Evolutionary conservation across 352 stramenopile species (phyloP).

Genomic region (Phytophthora colocasiae): DNA sequence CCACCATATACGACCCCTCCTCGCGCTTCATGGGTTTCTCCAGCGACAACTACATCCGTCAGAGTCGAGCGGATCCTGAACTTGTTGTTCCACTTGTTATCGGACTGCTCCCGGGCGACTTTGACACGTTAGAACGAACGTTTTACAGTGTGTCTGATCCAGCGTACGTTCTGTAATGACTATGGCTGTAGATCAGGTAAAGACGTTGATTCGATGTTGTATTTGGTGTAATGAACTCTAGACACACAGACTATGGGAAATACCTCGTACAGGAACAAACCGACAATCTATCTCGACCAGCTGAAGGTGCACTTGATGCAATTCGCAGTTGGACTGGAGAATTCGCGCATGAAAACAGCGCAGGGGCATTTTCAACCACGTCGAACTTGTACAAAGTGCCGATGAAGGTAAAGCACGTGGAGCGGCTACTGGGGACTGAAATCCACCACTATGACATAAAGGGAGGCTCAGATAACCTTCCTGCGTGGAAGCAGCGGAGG

Average conservation of each 20-base stretch:
- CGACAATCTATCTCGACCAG: slow-evolving; percentile 51
- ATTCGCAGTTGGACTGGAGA: slow-evolving; percentile 56
- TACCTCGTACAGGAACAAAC: slow-evolving; percentile 54
- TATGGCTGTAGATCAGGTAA: not conserved
- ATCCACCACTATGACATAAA: slow-evolving; percentile 54
- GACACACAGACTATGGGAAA: slow-evolving; percentile 56
- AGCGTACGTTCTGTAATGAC: slow-evolving; percentile 43
- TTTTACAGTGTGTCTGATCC: slow-evolving; percentile 69
- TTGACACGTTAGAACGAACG: slow-evolving; percentile 51
- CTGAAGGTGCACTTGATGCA: slow-evolving; percentile 50
- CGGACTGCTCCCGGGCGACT: slow-evolving; percentile 58
- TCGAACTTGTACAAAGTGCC: slow-evolving; percentile 55
- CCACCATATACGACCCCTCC: slow-evolving; percentile 1
- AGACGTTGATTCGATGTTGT: slow-evolving; percentile 2
- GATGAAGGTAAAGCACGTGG: slow-evolving; percentile 54
- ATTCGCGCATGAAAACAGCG: slow-evolving; percentile 21
- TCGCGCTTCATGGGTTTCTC: slow-evolving; percentile 37
- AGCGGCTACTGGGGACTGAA: slow-evolving; percentile 57
- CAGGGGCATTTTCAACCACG: slow-evolving; percentile 45
- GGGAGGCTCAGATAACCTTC: not conserved
- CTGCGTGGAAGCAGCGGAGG: slow-evolving; percentile 24
- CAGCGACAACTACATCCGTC: slow-evolving; percentile 43
- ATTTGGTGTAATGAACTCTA: slow-evolving; percentile 23
- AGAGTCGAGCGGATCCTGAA: slow-evolving; percentile 42
- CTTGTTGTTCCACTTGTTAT: slow-evolving; percentile 61